A percentile compares a stretch with the other conserved stretches of the same genome.
These are phyloP conservation scores for Cardamine resedifolia DNA, from an alignment of 345 rosid genomes.

Conservation along the genomic window DNA sequence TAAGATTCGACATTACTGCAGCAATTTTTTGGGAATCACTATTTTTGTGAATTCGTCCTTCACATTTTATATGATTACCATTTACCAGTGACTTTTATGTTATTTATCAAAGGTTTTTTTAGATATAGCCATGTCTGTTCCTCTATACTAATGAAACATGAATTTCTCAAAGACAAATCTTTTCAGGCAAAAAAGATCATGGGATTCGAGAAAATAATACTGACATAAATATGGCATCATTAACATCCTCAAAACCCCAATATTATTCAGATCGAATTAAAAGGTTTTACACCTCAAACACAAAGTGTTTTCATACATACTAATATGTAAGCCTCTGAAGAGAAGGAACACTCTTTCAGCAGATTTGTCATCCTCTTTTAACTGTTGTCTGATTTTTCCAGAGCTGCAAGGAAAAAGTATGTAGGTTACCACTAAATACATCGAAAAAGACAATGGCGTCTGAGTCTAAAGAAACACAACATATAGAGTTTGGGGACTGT, in stretches of 20 bases:
- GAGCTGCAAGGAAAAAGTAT: constrained; percentile 47
- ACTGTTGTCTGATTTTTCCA: constrained; percentile 68
- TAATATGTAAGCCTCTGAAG: background rate
- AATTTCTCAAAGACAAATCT: background rate
- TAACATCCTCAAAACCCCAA: background rate
- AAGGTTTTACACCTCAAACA: constrained; percentile 12
- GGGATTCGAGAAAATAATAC: background rate
- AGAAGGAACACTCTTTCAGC: background rate
- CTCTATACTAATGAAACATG: background rate
- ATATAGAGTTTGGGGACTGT: constrained; percentile 33
- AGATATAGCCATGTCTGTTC: background rate
- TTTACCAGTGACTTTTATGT: background rate
- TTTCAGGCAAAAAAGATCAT: background rate
- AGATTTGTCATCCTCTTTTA: constrained; percentile 32
- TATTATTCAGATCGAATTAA: background rate
- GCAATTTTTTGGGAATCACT: background rate
- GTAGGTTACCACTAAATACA: background rate
- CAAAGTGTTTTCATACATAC: constrained; percentile 1
- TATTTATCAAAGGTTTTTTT: background rate
- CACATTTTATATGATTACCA: background rate
- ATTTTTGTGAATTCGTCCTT: background rate
- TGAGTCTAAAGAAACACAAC: background rate
- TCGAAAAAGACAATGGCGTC: background rate
- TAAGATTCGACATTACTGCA: background rate
- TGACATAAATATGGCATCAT: background rate